Percentiles rank a stretch among this genome's conserved stretches.
Evolutionary conservation across 306 rosid species (phyloP).

Genomic region (Pachyrhizus erosus): DNA sequence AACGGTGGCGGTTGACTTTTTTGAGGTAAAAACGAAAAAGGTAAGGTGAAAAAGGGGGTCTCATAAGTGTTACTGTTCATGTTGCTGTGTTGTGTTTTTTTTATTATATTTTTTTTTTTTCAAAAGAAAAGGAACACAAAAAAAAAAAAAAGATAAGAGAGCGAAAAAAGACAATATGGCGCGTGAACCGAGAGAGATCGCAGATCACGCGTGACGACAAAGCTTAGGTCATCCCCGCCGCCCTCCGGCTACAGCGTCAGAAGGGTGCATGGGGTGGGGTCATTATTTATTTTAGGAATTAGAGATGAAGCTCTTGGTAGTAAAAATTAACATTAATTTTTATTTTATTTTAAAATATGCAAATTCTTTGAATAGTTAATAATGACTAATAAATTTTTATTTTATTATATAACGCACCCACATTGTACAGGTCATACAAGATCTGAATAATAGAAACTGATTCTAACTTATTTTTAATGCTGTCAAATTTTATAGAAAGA

Average conservation of each 20-base stretch:
- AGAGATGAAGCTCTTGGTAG: background rate
- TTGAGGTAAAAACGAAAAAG: constrained; percentile 6
- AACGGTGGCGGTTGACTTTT: constrained; percentile 47
- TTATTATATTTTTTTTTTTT: background rate
- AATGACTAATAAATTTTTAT: too few relatives aligned
- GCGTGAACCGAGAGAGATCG: constrained; percentile 67
- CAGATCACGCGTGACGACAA: constrained; percentile 69
- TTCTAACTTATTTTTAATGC: too few relatives aligned
- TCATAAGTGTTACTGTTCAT: background rate
- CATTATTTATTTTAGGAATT: background rate
- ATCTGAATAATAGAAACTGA: background rate
- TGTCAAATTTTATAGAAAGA: too few relatives aligned
- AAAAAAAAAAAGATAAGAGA: background rate
- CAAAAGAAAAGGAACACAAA: background rate
- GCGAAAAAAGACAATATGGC: constrained; percentile 47
- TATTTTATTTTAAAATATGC: too few relatives aligned
- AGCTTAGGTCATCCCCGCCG: constrained; percentile 55
- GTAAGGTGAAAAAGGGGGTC: constrained; percentile 15
- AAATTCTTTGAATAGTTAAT: too few relatives aligned
- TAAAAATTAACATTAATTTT: background rate
- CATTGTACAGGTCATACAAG: background rate
- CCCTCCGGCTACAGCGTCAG: constrained; percentile 45
- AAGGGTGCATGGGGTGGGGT: background rate
- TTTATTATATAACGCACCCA: too few relatives aligned
- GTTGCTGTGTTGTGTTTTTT: background rate